phyloP scores from a whole-genome alignment of 129 eudicot species.

The Scalesia atractyloides region DNA sequence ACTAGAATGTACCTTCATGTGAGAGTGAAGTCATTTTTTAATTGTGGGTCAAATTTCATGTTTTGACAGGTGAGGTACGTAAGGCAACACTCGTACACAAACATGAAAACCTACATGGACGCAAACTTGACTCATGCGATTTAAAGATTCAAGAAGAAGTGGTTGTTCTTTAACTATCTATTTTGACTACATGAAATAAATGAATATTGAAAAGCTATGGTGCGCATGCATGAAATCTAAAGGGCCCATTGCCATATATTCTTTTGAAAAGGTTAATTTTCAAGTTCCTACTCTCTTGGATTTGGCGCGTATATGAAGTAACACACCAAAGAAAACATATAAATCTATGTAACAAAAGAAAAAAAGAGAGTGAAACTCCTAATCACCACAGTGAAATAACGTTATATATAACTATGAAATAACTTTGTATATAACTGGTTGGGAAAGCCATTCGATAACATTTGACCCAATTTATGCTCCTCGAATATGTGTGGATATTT shows the following conservation, averaged over 20 bases:
- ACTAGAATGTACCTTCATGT: no score
- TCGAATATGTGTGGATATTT: constrained; percentile 26
- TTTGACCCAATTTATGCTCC: constrained; percentile 13
- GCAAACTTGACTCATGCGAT: no score
- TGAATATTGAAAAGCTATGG: no score
- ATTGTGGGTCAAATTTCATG: no score
- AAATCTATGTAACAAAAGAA: constrained; percentile 2
- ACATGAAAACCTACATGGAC: no score
- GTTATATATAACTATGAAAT: constrained; percentile 14
- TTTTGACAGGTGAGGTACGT: no score
- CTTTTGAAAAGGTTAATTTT: background rate
- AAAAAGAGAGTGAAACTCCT: constrained; percentile 21
- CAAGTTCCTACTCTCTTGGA: constrained; percentile 19
- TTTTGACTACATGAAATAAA: no score
- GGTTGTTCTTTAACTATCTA: no score
- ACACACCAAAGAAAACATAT: constrained; percentile 22
- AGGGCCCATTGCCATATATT: constrained; percentile 25
- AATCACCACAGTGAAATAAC: constrained; percentile 13
- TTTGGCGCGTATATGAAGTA: constrained; percentile 35
- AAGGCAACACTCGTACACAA: no score
- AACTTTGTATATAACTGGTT: constrained; percentile 22
- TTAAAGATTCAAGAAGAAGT: no score
- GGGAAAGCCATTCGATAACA: constrained; percentile 9
- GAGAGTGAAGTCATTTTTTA: no score
- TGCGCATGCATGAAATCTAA: background rate